phyloP scores from a whole-genome alignment of 1,284 basidiomycete genomes.

The Hymenochaete sp. region DNA sequence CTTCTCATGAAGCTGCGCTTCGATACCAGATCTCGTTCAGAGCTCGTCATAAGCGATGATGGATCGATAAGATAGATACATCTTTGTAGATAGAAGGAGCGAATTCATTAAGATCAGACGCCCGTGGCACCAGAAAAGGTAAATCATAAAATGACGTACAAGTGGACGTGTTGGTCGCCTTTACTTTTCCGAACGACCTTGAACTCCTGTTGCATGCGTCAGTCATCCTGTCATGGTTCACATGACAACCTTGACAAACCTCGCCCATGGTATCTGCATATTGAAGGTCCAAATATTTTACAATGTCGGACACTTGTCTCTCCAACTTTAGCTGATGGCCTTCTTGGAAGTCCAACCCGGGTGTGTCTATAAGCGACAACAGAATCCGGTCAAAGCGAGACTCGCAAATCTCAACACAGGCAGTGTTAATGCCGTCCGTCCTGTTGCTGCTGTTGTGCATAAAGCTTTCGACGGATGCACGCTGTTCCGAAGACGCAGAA shows the following conservation, averaged over 20 bases:
- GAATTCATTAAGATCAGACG: too few species aligned
- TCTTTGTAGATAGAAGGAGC: conserved; percentile 30
- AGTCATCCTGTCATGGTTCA: background rate
- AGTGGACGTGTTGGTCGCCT: conserved; percentile 76
- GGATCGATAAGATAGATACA: conserved; percentile 81
- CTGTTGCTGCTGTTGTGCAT: conserved; percentile 46
- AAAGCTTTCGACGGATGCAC: conserved; percentile 50
- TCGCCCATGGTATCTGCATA: conserved; percentile 79
- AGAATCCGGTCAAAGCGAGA: conserved; percentile 66
- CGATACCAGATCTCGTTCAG: conserved; percentile 31
- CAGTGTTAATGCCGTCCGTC: conserved; percentile 54
- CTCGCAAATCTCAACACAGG: conserved; percentile 70
- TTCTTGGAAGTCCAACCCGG: conserved; percentile 64
- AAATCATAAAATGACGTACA: conserved; percentile 40
- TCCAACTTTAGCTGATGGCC: conserved; percentile 69
- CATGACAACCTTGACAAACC: conserved; percentile 33
- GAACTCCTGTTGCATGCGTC: conserved; percentile 48
- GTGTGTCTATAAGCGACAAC: conserved; percentile 73
- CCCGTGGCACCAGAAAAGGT: conserved; percentile 8
- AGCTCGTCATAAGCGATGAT: conserved; percentile 51
- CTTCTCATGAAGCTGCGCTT: conserved; percentile 43
- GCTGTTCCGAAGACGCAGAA: conserved; percentile 58
- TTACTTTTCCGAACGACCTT: conserved; percentile 77
- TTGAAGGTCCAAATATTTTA: conserved; percentile 68
- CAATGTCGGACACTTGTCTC: conserved; percentile 57